Evolutionary conservation across 2,329 filamentous ascomycete species (phyloP), one percentile per base, ranked within the genome.

Genomic region (Fusarium solani-melongenae): DNA sequence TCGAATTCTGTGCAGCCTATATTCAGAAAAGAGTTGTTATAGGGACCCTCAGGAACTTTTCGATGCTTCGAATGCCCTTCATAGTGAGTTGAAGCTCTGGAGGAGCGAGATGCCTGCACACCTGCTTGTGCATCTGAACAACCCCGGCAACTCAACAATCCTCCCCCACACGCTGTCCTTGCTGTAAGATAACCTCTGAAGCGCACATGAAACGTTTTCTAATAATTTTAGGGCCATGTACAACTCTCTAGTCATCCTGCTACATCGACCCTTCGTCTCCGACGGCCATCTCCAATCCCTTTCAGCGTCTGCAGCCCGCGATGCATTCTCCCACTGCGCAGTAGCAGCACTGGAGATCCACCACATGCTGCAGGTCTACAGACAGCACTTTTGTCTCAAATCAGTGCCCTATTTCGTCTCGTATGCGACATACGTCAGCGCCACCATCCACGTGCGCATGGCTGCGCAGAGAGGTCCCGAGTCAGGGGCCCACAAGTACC

Each of bases 371-470:
- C 80, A 81, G 24, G 73, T 80, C 4, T 88, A 87, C 51, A 80
- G 83, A 12, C 77, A 79, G 15, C 75, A 81, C 0, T 88, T 85
- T 41, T 85, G 83, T 1, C 81, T 88, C 2, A 77, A 78, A 14
- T 77, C 82, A 9, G 84, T 86, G 0, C 87, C 88, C 0, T 88
- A 88, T 56, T 78, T 89, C 2, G 81, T 89, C 17, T 86, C 86
- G 0, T 89, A 89, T 70, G 86, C 88, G 0, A 87, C 86, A 0
- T 90, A 89, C 64, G 86, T 88, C 0, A 83, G 83, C 10, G 86
- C 85, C 0, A 88, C 86, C 0, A 88, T 89, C 11, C 84, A 86
- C 36, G 85, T 85, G 1, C 86, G 86, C 6, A 84, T 86, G 11
- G 86, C 87, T 0, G 84, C 87, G 2, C 84, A 86, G 57, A 80